Conservation (phyloP, 176 grass and related monocot species). For the Triticum timopheevii region DNA sequence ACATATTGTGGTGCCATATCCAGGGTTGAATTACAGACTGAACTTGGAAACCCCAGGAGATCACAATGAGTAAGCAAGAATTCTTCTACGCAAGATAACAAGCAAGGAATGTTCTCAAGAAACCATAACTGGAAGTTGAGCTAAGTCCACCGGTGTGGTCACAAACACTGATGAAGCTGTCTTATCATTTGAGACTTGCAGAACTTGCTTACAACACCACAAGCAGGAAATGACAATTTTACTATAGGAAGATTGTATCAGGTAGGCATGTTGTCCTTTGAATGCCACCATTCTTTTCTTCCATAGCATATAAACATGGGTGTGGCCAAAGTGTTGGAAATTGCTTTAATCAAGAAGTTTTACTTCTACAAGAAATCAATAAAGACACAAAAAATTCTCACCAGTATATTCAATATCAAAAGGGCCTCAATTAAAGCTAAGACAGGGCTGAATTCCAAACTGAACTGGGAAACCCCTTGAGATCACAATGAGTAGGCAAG, state of each 20-base stretch:
- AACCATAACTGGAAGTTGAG: too few species aligned
- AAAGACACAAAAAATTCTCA: neutral
- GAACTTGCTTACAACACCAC: constrained; percentile 6
- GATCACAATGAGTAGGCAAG: neutral
- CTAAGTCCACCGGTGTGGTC: too few species aligned
- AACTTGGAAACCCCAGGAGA: too few species aligned
- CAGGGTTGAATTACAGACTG: too few species aligned
- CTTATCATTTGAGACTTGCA: constrained; percentile 14
- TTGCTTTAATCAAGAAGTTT: neutral
- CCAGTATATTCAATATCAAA: neutral
- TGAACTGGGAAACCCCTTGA: neutral
- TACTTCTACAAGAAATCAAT: neutral
- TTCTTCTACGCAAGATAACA: too few species aligned
- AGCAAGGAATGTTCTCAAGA: too few species aligned
- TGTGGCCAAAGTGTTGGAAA: too few species aligned
- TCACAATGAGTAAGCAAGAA: too few species aligned
- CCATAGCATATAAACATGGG: too few species aligned
- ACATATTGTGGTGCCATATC: too few species aligned
- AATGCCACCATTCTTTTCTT: neutral
- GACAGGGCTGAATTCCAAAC: neutral
- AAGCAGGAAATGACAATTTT: constrained; percentile 39
- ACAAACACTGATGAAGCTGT: neutral
- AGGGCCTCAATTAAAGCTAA: neutral
- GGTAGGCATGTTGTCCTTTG: constrained; percentile 29
- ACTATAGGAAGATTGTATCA: constrained; percentile 40